Conservation (phyloP, 176 grass and related monocot species). For the Lolium perenne region DNA sequence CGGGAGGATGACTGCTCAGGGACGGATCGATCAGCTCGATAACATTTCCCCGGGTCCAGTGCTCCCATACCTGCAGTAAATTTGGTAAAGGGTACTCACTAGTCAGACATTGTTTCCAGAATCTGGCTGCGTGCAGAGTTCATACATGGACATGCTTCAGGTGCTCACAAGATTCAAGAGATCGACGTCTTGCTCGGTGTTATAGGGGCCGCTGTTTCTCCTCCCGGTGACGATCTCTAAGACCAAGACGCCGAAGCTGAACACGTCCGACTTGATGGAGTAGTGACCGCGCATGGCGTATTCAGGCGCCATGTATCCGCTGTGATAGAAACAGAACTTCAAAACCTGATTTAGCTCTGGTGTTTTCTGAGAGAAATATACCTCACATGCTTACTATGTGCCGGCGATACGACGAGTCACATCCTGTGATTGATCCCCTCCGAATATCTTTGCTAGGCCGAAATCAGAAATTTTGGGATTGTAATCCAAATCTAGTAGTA, state of each 20-base stretch:
- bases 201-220: constrained; percentile 42
- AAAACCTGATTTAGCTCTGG: neutral
- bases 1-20: constrained; percentile 30
- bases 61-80: constrained; percentile 55
- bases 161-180: constrained; percentile 52
- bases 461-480: constrained; percentile 74
- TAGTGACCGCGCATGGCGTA: constrained; percentile 66
- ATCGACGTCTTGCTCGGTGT: constrained; percentile 37
- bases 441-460: constrained; percentile 61
- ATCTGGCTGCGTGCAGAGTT: neutral
- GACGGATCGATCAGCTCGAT: constrained; percentile 46
- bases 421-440: constrained; percentile 43
- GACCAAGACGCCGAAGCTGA: constrained; percentile 67
- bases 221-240: constrained; percentile 65
- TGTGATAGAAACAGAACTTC: constrained; percentile 12
- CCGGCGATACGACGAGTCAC: constrained; percentile 54
- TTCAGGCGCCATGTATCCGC: constrained; percentile 45
- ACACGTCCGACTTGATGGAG: constrained; percentile 65
- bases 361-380: neutral
- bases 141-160: neutral
- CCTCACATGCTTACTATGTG: constrained; percentile 82
- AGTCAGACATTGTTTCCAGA: neutral
- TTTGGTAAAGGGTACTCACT: neutral
- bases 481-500: constrained; percentile 46
- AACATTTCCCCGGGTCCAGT: constrained; percentile 54